Evolutionary conservation across 2,329 filamentous ascomycete species (phyloP), one percentile per base, ranked within the genome.

Genomic region (Fusarium siculi): DNA sequence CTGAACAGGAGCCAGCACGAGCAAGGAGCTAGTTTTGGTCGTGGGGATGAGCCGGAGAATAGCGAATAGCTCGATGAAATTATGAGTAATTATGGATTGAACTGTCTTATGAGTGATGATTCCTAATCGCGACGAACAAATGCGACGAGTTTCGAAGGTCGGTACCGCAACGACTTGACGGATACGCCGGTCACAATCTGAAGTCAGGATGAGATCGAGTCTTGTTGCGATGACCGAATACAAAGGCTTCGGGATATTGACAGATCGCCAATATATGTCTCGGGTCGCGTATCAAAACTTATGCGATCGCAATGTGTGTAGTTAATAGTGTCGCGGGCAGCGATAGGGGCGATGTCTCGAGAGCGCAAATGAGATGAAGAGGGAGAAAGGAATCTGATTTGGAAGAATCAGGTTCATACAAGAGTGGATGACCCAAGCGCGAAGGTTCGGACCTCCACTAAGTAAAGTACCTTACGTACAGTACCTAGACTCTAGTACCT

Each of bases 381-480:
- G 68, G 61, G 55, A 77, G 58, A 68, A 75, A 76, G 50, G 70
- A 74, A 60, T 70, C 66, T 67, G 66, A 65, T 69, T 69, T 69
- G 68, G 43, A 74, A 68, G 74, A 73, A 67, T 46, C 60, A 63
- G 60, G 53, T 63, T 49, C 57, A 63, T 66, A 61, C 54, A 50
- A 55, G 52, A 58, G 68, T 66, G 63, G 66, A 74, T 53, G 69
- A 77, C 70, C 63, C 70, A 42, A 74, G 72, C 63, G 63, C 64
- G 72, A 66, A 67, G 54, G 59, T 71, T 39, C 50, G 23, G 50
- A 30, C 36, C 34, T 54, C 50, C 50, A 40, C 34, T 54, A 53
- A 47, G 44, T 28, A 47, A 47, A 47, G 44, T 44, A 21, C 49
- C 30, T 50, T 32, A 23, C 21, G 16, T 34, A 62, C 46, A 47